phyloP scores from a whole-genome alignment of 352 stramenopile genomes.

The Pythium coloratum region DNA sequence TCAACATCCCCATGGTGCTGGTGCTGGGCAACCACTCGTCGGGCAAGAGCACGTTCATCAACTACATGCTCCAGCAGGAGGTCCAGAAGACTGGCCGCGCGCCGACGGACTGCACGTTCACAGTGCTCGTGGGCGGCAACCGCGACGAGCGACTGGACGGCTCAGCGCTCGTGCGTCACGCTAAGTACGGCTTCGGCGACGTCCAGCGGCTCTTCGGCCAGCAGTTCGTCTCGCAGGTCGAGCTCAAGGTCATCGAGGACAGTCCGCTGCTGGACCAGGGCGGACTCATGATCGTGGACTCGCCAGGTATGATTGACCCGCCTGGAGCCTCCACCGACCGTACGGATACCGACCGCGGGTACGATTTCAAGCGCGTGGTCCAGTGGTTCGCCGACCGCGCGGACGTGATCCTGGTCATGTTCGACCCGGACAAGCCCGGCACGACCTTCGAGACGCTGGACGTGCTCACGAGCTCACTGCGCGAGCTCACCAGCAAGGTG shows the following conservation, averaged over 20 bases:
- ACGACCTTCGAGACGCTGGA: slow-evolving; percentile 89
- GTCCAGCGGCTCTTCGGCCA: slow-evolving; percentile 75
- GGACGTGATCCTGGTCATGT: slow-evolving; percentile 89
- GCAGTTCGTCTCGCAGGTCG: slow-evolving; percentile 84
- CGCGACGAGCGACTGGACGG: slow-evolving; percentile 78
- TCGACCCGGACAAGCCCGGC: slow-evolving; percentile 86
- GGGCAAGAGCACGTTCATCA: slow-evolving; percentile 88
- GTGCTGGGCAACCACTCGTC: slow-evolving; percentile 87
- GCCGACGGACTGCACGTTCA: slow-evolving; percentile 85
- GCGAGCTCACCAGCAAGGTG: slow-evolving; percentile 79
- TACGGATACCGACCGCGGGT: slow-evolving; percentile 75
- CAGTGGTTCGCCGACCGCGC: slow-evolving; percentile 86
- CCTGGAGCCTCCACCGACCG: slow-evolving; percentile 56
- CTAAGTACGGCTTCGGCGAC: slow-evolving; percentile 81
- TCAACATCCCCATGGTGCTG: slow-evolving; percentile 83
- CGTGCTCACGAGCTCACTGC: slow-evolving; percentile 76
- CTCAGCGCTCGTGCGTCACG: slow-evolving; percentile 64
- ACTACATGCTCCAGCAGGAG: slow-evolving; percentile 81
- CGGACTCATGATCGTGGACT: slow-evolving; percentile 86
- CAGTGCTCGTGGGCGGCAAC: slow-evolving; percentile 65
- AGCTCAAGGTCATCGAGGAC: slow-evolving; percentile 77
- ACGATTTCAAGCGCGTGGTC: slow-evolving; percentile 87
- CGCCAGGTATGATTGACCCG: slow-evolving; percentile 86
- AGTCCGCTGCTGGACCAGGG: slow-evolving; percentile 73
- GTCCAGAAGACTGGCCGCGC: slow-evolving; percentile 84